Evolutionary conservation across 2,329 filamentous ascomycete genomes (phyloP).

Genomic region (Aspergillus novofumigatus): DNA sequence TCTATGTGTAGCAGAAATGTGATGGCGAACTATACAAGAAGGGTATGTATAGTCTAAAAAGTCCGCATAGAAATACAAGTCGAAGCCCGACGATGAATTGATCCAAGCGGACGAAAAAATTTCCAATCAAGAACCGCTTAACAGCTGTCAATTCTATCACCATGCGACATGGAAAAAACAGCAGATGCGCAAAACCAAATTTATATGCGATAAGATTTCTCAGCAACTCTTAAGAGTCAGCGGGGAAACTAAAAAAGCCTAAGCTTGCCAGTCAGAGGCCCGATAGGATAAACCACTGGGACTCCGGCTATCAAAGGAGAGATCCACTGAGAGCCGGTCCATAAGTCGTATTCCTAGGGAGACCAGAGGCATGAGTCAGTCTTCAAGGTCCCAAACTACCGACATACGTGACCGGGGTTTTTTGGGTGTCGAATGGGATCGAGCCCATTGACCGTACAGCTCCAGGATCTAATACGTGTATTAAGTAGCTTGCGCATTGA

Average conservation of each 20-base stretch:
- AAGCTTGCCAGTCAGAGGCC: neutral
- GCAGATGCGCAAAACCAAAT: neutral
- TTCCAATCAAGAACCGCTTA: neutral
- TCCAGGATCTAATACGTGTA: neutral
- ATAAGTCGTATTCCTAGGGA: neutral
- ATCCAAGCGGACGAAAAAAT: neutral
- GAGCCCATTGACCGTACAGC: neutral
- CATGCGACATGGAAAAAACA: neutral
- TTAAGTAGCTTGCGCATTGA: neutral
- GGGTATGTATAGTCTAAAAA: neutral
- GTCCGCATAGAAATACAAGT: neutral
- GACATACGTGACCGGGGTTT: neutral
- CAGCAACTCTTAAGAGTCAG: neutral
- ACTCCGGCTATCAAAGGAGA: neutral
- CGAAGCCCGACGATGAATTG: neutral
- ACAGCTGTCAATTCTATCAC: neutral
- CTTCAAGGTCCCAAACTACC: neutral
- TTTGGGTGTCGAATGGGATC: neutral
- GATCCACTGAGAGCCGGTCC: constrained; percentile 1
- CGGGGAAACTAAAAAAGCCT: constrained; percentile 1
- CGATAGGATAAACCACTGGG: neutral
- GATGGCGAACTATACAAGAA: no score
- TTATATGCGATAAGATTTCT: neutral
- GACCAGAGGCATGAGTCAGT: neutral
- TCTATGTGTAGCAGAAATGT: no score